These are phyloP conservation scores for Rutstroemia sp. DNA, from an alignment of 2,329 filamentous ascomycete species.

Conservation along the genomic window DNA sequence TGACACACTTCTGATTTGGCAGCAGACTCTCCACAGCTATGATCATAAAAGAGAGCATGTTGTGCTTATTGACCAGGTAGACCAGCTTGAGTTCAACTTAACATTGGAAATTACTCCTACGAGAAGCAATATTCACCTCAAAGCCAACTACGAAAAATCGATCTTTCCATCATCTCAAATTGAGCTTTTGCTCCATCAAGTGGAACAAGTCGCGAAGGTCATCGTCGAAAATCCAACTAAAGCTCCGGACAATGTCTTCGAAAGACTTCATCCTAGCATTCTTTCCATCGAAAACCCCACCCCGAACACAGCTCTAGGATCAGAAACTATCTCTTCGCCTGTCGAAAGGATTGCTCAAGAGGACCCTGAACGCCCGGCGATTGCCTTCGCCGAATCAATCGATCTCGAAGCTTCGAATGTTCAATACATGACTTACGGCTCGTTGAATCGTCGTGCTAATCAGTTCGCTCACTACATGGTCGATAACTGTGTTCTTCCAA, in stretches of 20 bases:
- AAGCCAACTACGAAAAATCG: conserved; percentile 46
- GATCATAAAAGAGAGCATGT: conserved; percentile 35
- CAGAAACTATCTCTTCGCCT: conserved; percentile 20
- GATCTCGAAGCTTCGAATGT: conserved; percentile 30
- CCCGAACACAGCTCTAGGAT: conserved; percentile 10
- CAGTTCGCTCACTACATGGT: conserved; percentile 51
- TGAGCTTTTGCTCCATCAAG: conserved; percentile 49
- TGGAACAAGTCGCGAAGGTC: conserved; percentile 44
- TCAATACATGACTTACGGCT: conserved; percentile 50
- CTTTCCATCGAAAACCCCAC: conserved; percentile 26
- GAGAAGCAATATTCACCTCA: conserved; percentile 37
- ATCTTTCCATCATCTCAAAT: conserved; percentile 50
- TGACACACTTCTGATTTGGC: conserved; percentile 76
- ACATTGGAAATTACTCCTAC: conserved; percentile 69
- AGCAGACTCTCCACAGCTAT: conserved; percentile 55
- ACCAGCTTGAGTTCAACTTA: conserved; percentile 69
- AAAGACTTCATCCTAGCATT: conserved; percentile 9
- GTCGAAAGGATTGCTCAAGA: conserved; percentile 25
- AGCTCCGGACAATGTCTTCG: conserved; percentile 12
- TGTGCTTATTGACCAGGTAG: conserved; percentile 50
- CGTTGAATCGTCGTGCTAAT: conserved; percentile 60
- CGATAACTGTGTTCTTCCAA: conserved; percentile 37
- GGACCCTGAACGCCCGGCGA: conserved; percentile 48
- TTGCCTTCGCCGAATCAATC: conserved; percentile 54
- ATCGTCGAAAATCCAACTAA: conserved; percentile 29